Percentiles rank a stretch among this genome's conserved stretches.
These are phyloP conservation scores for Toxoplasma gondii DNA, from an alignment of 169 alveolate genomes.

Conservation along the genomic window DNA sequence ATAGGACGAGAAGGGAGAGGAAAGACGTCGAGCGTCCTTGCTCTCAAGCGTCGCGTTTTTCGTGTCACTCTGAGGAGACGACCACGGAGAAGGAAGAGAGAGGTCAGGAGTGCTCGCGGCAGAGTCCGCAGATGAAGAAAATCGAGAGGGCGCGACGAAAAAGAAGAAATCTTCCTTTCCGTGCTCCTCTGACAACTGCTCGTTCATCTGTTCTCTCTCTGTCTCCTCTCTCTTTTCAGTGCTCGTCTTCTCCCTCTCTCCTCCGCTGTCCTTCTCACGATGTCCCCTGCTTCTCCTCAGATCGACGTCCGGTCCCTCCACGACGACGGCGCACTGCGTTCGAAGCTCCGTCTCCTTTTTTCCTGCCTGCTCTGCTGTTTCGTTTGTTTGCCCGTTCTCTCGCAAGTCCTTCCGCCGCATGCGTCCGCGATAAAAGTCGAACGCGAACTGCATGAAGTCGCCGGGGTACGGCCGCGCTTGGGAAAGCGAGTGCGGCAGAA, in stretches of 20 bases:
- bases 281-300: not conserved
- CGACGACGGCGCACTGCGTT: too few species aligned
- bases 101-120: not conserved
- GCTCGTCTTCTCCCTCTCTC: not conserved
- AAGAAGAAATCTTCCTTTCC: not conserved
- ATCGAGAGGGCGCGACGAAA: not conserved
- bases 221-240: not conserved
- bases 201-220: not conserved
- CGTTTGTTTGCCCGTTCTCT: not conserved
- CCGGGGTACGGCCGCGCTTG: slow-evolving; percentile 10
- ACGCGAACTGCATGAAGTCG: not conserved
- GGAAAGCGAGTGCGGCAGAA: not conserved
- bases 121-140: not conserved
- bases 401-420: not conserved
- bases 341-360: too few species aligned
- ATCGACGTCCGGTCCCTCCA: too few species aligned
- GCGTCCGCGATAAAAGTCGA: not conserved
- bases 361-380: not conserved
- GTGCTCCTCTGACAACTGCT: not conserved
- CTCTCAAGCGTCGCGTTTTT: too few species aligned
- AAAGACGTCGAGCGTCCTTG: too few species aligned
- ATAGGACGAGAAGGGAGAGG: not conserved
- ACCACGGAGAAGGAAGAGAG: not conserved
- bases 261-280: not conserved
- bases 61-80: not conserved